Evolutionary conservation across 768 basidiomycete species (phyloP), one percentile per base, ranked within the genome.

Genomic region (Cantharellus cinnabarinus): DNA sequence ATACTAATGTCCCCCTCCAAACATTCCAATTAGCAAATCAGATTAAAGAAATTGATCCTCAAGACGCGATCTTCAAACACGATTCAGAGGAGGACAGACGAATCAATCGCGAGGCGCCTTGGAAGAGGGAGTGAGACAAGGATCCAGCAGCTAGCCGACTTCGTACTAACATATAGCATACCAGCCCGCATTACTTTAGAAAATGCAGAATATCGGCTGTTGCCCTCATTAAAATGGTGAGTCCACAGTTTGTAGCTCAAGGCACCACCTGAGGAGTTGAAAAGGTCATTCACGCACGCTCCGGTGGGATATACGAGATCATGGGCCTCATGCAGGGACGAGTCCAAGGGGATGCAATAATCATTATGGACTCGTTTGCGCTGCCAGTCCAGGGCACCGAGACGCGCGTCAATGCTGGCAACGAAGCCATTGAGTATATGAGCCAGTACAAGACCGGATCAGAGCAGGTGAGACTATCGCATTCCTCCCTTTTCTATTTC

Each of bases 251-350:
- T 55, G 15, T 37, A 41, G 38, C 20, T 58, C 35, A 34, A 5
- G 37, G 38, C 41, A 29, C 10, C 51, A 39, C 5, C 4, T 50
- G 3, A 58, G 3, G 41, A 20, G 48, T 10, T 42, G 50, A 42
- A 2, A 15, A 74, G 72, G 71, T 75, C 41, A 75, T 72, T 41
- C 94, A 97, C 69, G 94, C 94, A 40, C 82, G 94, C 56, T 97
- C 94, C 2, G 94, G 94, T 61, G 94, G 95, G 3, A 85, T 86
- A 60, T 89, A 97, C 73, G 94, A 99, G 72, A 95, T 99, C 67
- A 99, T 99, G 94, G 94, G 94, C 5, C 78, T 98, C 40, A 95
- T 99, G 91, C 93, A 95, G 70, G 93, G 93, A 59, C 94, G 95
- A 71, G 83, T 95, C 42, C 65, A 70, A 56, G 71, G 71, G 56